Conservation (phyloP, 2,329 filamentous ascomycete species). For the Rutstroemia sp. region DNA sequence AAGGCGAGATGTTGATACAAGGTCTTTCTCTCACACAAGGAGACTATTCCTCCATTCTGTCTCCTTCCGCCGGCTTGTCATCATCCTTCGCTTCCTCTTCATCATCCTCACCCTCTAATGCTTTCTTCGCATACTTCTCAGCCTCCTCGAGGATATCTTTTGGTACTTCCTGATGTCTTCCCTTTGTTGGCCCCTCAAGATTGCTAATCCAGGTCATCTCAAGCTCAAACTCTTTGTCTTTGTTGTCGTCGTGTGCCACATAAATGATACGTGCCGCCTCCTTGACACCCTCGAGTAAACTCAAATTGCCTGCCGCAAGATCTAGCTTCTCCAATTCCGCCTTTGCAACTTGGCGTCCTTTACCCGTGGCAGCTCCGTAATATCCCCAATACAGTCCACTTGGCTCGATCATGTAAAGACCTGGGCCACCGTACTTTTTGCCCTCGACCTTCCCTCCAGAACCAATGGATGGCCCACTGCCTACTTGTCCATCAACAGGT, state of each 20-base stretch:
- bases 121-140: slow-evolving; percentile 84
- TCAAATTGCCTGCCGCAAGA: slow-evolving; percentile 67
- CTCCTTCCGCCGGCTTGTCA: slow-evolving; percentile 51
- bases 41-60: slow-evolving; percentile 84
- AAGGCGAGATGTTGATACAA: slow-evolving; percentile 27
- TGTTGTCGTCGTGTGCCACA: slow-evolving; percentile 95
- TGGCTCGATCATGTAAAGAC: slow-evolving; percentile 98
- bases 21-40: slow-evolving; percentile 17
- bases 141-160: slow-evolving; percentile 87
- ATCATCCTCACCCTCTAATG: slow-evolving; percentile 78
- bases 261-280: slow-evolving; percentile 97
- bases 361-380: slow-evolving; percentile 95
- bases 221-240: slow-evolving; percentile 98
- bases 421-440: slow-evolving; percentile 79
- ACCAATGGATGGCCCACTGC: slow-evolving; percentile 68
- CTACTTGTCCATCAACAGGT: slow-evolving; percentile 85
- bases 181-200: slow-evolving; percentile 79
- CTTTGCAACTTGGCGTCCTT: slow-evolving; percentile 94
- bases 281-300: slow-evolving; percentile 82
- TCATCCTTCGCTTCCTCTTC: slow-evolving; percentile 60
- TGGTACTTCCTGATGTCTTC: slow-evolving; percentile 86
- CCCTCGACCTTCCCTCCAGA: slow-evolving; percentile 75
- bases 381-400: slow-evolving; percentile 98
- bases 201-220: slow-evolving; percentile 98
- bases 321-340: slow-evolving; percentile 98